phyloP scores from a whole-genome alignment of 768 basidiomycete genomes.

The Flagelloscypha sp. region DNA sequence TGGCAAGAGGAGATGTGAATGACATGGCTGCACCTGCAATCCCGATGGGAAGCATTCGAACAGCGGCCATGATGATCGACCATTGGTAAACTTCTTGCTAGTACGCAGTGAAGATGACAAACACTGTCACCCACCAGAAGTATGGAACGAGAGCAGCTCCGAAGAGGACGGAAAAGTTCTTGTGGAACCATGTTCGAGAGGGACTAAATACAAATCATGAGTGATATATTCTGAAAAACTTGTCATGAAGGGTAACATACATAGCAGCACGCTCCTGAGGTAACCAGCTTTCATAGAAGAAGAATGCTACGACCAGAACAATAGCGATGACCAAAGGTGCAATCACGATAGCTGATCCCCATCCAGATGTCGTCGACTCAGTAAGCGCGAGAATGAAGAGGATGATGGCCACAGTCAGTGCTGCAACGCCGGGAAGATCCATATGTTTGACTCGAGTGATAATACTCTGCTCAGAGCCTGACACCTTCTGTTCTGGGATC shows the following conservation, averaged over 20 bases:
- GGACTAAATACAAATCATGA: slow-evolving; percentile 23
- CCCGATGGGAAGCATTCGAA: slow-evolving; percentile 19
- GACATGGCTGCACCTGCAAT: slow-evolving; percentile 4
- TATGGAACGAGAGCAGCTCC: slow-evolving; percentile 9
- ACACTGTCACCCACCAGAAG: slow-evolving; percentile 26
- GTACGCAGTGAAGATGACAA: slow-evolving; percentile 21
- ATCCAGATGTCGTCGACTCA: slow-evolving; percentile 40
- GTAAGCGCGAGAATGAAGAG: slow-evolving; percentile 37
- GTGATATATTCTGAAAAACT: too few species aligned
- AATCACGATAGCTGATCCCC: slow-evolving; percentile 37
- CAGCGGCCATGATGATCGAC: slow-evolving; percentile 23
- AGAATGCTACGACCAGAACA: slow-evolving; percentile 32
- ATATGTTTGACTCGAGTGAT: slow-evolving; percentile 19
- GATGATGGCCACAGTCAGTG: slow-evolving; percentile 31
- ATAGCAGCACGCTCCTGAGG: slow-evolving; percentile 33
- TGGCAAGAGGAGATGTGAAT: slow-evolving; percentile 23
- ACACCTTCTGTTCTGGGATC: slow-evolving; percentile 21
- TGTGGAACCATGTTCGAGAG: slow-evolving; percentile 29
- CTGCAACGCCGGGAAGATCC: slow-evolving; percentile 30
- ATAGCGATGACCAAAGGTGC: slow-evolving; percentile 39
- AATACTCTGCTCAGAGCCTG: slow-evolving; percentile 3
- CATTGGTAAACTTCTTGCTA: slow-evolving; percentile 27
- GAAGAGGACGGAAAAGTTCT: slow-evolving; percentile 32
- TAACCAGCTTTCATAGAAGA: slow-evolving; percentile 39
- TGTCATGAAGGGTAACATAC: slow-evolving; percentile 23